Percentiles rank a stretch among this genome's conserved stretches.
phyloP scores from a whole-genome alignment of 2,329 filamentous ascomycete genomes.

The Aspergillus alliaceus region DNA sequence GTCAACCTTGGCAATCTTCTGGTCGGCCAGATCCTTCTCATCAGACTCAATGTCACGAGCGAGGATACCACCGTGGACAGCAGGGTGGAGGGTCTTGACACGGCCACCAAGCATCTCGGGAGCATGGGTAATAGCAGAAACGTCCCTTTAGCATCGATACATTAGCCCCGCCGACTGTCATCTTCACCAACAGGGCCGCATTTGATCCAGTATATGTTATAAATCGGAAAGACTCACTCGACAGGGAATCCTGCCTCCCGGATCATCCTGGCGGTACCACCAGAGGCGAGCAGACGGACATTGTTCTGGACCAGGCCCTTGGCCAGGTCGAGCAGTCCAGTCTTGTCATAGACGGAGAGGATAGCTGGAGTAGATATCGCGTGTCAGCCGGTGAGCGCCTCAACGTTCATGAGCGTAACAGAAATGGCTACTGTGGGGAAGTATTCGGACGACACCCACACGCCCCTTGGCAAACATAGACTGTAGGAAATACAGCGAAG shows the following conservation, averaged over 20 bases:
- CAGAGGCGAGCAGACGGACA: slow-evolving; percentile 90
- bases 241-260: slow-evolving; percentile 93
- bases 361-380: slow-evolving; percentile 61
- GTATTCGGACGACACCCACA: slow-evolving; percentile 15
- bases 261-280: slow-evolving; percentile 94
- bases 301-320: slow-evolving; percentile 87
- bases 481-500: slow-evolving; percentile 16
- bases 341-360: slow-evolving; percentile 98
- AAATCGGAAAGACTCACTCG: slow-evolving; percentile 63
- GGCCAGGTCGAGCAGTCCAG: slow-evolving; percentile 85
- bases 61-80: slow-evolving; percentile 81
- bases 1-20: slow-evolving; percentile 94
- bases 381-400: slow-evolving; percentile 10
- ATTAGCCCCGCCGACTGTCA: background rate
- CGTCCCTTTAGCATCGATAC: slow-evolving; percentile 62
- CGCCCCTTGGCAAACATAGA: slow-evolving; percentile 10
- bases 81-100: slow-evolving; percentile 95
- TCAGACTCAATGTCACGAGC: slow-evolving; percentile 92
- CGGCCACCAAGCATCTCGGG: slow-evolving; percentile 94
- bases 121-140: slow-evolving; percentile 93
- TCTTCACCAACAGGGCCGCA: background rate
- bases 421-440: slow-evolving; percentile 17
- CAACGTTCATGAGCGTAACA: slow-evolving; percentile 8
- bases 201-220: background rate
- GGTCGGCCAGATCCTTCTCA: slow-evolving; percentile 92